phyloP scores from a whole-genome alignment of 805 yeast genomes.

The Cyberlindnera euphorbiiphila region DNA sequence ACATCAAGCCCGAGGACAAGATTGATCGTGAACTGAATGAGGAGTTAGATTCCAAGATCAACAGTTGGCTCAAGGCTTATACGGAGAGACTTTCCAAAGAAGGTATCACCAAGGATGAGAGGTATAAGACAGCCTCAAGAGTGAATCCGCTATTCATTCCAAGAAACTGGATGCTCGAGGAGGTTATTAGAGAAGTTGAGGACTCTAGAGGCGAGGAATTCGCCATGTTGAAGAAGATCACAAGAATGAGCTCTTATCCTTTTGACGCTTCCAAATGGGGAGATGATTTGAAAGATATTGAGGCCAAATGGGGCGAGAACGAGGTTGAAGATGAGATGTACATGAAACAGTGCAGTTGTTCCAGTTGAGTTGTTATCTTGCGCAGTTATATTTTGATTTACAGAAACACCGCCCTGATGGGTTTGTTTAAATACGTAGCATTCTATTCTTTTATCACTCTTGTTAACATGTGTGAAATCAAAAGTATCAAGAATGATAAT shows the following conservation, averaged over 20 bases:
- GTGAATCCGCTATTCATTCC: conserved; percentile 81
- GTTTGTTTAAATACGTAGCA: too few species aligned
- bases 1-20: conserved; percentile 27
- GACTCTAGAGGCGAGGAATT: conserved; percentile 49
- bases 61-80: conserved; percentile 52
- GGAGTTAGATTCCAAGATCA: conserved; percentile 39
- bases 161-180: conserved; percentile 81
- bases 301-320: conserved; percentile 49
- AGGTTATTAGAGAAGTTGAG: conserved; percentile 59
- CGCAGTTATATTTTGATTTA: too few species aligned
- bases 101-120: conserved; percentile 35
- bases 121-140: conserved; percentile 39
- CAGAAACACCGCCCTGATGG: too few species aligned
- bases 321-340: conserved; percentile 48
- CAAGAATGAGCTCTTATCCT: conserved; percentile 73
- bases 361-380: too few species aligned
- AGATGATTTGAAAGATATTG: conserved; percentile 53
- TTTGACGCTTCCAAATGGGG: conserved; percentile 70
- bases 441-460: too few species aligned
- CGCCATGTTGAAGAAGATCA: conserved; percentile 52
- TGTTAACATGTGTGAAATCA: too few species aligned
- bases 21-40: conserved; percentile 34
- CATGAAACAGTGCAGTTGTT: conserved; percentile 76
- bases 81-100: conserved; percentile 38
- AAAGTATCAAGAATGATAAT: too few species aligned